These are phyloP conservation scores for Medicago arabica DNA, from an alignment of 306 rosid genomes.

Conservation along the genomic window DNA sequence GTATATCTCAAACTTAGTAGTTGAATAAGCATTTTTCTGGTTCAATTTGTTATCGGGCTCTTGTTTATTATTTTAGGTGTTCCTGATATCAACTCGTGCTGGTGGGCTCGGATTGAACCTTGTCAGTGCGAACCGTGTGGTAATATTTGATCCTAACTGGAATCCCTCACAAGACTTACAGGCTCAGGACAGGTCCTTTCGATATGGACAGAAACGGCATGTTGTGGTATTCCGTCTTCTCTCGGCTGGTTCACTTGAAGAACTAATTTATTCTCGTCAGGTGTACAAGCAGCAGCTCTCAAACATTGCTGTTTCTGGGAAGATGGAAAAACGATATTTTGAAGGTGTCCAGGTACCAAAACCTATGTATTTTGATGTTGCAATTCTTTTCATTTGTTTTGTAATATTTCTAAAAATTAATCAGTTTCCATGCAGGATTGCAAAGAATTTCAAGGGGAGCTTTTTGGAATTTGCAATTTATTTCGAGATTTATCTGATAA, in stretches of 20 bases:
- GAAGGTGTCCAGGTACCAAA: conserved; percentile 92
- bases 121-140: conserved; percentile 96
- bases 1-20: conserved; percentile 46
- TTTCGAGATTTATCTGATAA: conserved; percentile 87
- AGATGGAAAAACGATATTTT: conserved; percentile 91
- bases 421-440: conserved; percentile 64
- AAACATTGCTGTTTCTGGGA: conserved; percentile 91
- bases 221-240: conserved; percentile 91
- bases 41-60: conserved; percentile 29
- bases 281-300: conserved; percentile 95
- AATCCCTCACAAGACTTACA: conserved; percentile 97
- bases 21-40: conserved; percentile 26
- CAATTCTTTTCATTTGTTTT: neutral
- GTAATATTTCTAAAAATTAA: conserved; percentile 7
- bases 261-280: conserved; percentile 93
- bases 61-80: conserved; percentile 65
- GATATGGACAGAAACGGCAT: conserved; percentile 93
- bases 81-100: conserved; percentile 93
- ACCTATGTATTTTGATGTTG: conserved; percentile 33
- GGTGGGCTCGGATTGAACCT: conserved; percentile 98
- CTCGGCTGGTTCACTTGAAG: conserved; percentile 94
- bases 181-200: conserved; percentile 96
- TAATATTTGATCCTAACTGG: conserved; percentile 97
- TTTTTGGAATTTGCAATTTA: conserved; percentile 90
- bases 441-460: conserved; percentile 94